These are phyloP conservation scores for Albatrellus ellisii DNA, from an alignment of 768 basidiomycete species.

Conservation along the genomic window DNA sequence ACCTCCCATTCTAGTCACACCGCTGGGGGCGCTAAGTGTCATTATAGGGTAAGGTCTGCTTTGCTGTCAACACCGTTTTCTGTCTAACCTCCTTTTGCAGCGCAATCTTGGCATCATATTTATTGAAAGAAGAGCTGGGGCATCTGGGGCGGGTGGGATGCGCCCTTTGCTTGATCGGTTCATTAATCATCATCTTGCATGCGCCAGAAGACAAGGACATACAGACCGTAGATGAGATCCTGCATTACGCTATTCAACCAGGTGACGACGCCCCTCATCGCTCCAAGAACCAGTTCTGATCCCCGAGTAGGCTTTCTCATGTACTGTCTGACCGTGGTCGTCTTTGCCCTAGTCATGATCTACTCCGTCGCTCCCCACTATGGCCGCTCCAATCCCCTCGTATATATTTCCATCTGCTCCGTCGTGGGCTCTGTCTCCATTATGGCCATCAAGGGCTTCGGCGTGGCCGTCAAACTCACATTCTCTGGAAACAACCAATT, in stretches of 20 bases:
- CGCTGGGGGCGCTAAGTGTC: conserved; percentile 92
- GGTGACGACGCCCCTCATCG: conserved; percentile 33
- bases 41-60: conserved; percentile 75
- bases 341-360: conserved; percentile 79
- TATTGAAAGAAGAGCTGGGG: conserved; percentile 88
- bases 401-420: conserved; percentile 95
- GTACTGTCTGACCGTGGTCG: conserved; percentile 77
- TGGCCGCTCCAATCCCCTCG: conserved; percentile 77
- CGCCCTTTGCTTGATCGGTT: conserved; percentile 72
- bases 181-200: conserved; percentile 89
- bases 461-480: conserved; percentile 91
- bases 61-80: conserved; percentile 2
- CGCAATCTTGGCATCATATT: conserved; percentile 85
- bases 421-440: conserved; percentile 92
- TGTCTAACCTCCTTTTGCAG: conserved; percentile 25
- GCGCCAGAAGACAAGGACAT: conserved; percentile 94
- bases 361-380: conserved; percentile 73
- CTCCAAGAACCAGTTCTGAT: neutral
- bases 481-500: conserved; percentile 92
- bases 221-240: conserved; percentile 85
- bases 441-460: conserved; percentile 99
- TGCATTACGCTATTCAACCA: conserved; percentile 87
- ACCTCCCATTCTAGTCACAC: conserved; percentile 95
- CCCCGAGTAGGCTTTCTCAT: conserved; percentile 61
- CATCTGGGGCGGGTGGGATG: conserved; percentile 86